Base-by-base conservation (phyloP, 768 basidiomycete species). In the Basidioascus undulatus region DNA sequence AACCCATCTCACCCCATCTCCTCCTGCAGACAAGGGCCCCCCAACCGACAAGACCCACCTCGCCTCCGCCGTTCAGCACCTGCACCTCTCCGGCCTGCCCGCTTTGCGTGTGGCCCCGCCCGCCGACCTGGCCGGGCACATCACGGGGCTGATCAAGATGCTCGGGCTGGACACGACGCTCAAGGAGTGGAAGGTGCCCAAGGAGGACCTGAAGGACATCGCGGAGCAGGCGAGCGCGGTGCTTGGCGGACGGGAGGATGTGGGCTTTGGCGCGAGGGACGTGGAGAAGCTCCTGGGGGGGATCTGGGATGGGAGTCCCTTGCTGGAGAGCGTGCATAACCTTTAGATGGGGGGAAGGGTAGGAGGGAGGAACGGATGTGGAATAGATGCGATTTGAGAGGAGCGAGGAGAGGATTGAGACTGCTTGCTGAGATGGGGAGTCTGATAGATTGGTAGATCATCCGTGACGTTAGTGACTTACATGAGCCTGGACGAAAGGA, bases 101-200 rank as follows among this genome's bases (percentile, higher is more conserved):
- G 28, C 9, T 30, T 9, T 15, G 28, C 10, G 15, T 15, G 28
- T 30, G 28, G 9, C 28, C 28, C 38, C 32, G 3, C 41, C 37
- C 10, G 13, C 18, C 4, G 21, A 18, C 36, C 35, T 46, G 12
- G 40, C 35, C 12, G 20, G 21, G n/a, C 20, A 30, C 13, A 37
- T 46, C 21, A 32, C 26, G n/a, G 12, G 35, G 19, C 46, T 49
- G 11, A 28, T 51, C 5, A 25, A 42, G 1, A 21, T 35, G n/a
- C 42, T 51, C 6, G 48, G 44, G 18, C 35, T 51, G 32, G 28
- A 31, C 21, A 41, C 23, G 6, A 39, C 16, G 28, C 35, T 49
- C 36, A 27, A 25, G 13, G 40, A 49, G 12, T 51, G 41, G 27
- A 44, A 47, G 3, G 46, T 51, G 5, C 37, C 38, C 7, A 38